A percentile compares a stretch with the other conserved stretches of the same genome.
phyloP scores from a whole-genome alignment of 345 rosid genomes.

The Rhodomyrtus tomentosa region DNA sequence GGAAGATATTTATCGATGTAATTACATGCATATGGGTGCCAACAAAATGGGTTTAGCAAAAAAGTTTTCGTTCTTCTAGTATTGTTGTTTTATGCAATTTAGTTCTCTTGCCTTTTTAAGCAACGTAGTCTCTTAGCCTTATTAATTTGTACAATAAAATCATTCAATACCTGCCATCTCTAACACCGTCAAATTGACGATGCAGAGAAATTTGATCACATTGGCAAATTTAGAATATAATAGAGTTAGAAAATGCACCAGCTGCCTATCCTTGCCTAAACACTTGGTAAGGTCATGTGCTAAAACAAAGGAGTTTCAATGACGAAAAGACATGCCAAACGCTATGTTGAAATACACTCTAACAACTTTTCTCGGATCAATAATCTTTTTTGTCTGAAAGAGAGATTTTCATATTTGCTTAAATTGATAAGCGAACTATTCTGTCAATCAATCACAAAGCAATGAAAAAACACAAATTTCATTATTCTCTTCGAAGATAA shows the following conservation, averaged over 20 bases:
- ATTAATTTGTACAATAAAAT: background rate
- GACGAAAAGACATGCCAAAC: background rate
- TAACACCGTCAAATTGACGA: background rate
- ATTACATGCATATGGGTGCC: background rate
- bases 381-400: background rate
- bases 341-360: background rate
- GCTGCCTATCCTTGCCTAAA: background rate
- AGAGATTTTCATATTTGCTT: background rate
- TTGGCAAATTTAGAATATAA: background rate
- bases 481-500: background rate
- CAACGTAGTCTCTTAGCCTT: background rate
- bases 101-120: background rate
- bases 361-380: background rate
- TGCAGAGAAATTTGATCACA: background rate
- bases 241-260: background rate
- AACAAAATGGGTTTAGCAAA: no score
- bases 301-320: background rate
- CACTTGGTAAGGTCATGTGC: background rate
- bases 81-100: background rate
- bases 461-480: background rate
- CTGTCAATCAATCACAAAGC: background rate
- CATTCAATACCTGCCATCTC: background rate
- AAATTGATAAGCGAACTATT: background rate
- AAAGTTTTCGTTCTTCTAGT: no score
- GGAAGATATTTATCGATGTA: background rate